Percentiles rank a stretch among this genome's conserved stretches.
phyloP scores from a whole-genome alignment of 148 eudicot species.

The Vaccinium corymbosum region DNA sequence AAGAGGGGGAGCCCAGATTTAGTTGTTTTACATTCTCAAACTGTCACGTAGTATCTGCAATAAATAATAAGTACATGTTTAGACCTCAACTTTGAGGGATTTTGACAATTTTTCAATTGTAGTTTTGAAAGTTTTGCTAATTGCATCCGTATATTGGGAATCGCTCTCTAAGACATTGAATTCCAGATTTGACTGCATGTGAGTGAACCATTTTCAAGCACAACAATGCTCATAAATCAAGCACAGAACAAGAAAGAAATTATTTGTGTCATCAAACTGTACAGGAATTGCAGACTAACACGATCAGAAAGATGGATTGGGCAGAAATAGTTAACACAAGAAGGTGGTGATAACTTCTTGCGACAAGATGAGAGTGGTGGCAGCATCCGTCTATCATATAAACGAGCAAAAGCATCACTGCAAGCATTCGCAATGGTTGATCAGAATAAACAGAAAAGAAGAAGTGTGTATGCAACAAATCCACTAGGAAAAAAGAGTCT shows the following conservation, averaged over 20 bases:
- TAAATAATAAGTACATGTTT: neutral
- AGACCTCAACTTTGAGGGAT: neutral
- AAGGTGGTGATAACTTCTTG: conserved; percentile 70
- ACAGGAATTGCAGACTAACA: conserved; percentile 43
- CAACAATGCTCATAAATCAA: neutral
- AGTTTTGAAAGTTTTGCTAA: neutral
- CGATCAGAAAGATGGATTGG: conserved; percentile 93
- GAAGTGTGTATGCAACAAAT: neutral
- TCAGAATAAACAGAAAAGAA: conserved; percentile 18
- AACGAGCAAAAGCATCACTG: conserved; percentile 97
- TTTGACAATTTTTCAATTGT: neutral
- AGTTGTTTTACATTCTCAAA: neutral
- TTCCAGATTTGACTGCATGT: neutral
- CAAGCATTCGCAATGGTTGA: conserved; percentile 22
- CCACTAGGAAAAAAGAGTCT: neutral
- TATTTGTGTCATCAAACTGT: neutral
- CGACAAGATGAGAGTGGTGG: conserved; percentile 83
- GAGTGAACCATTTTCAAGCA: neutral
- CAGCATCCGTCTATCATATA: conserved; percentile 97
- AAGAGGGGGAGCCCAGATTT: neutral
- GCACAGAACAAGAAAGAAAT: neutral
- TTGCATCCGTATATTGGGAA: neutral
- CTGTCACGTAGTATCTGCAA: neutral
- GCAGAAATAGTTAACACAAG: conserved; percentile 82
- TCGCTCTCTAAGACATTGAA: neutral